Percentiles rank a stretch among this genome's conserved stretches.
phyloP scores from a whole-genome alignment of 129 eudicot genomes.

The Helianthus annuus region DNA sequence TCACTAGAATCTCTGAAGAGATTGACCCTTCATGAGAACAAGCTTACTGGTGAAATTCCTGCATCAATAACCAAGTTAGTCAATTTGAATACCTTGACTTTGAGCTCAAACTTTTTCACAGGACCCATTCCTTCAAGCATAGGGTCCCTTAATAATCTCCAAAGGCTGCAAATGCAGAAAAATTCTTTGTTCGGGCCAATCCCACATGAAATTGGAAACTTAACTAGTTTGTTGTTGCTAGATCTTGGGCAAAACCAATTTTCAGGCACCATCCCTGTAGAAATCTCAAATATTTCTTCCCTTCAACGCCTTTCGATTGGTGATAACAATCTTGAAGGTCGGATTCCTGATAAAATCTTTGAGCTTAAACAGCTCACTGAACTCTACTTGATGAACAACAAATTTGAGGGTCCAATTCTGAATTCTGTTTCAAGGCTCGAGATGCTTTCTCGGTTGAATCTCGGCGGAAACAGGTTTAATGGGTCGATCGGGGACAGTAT shows the following conservation, averaged over 20 bases:
- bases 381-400: slow-evolving; percentile 54
- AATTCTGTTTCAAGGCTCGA: slow-evolving; percentile 51
- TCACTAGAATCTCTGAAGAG: slow-evolving; percentile 44
- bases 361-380: slow-evolving; percentile 49
- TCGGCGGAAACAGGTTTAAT: slow-evolving; percentile 65
- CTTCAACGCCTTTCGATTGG: slow-evolving; percentile 61
- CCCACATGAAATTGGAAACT: slow-evolving; percentile 64
- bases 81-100: slow-evolving; percentile 50
- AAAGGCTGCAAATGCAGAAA: slow-evolving; percentile 24
- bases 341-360: slow-evolving; percentile 54
- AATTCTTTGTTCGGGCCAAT: slow-evolving; percentile 54
- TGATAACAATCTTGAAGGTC: slow-evolving; percentile 66
- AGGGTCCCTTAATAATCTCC: slow-evolving; percentile 59
- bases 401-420: slow-evolving; percentile 52
- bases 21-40: slow-evolving; percentile 64
- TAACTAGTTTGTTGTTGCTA: slow-evolving; percentile 45
- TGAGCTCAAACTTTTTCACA: slow-evolving; percentile 50
- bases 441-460: slow-evolving; percentile 53
- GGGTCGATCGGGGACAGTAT: slow-evolving; percentile 56
- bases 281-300: slow-evolving; percentile 53
- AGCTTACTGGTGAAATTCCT: slow-evolving; percentile 37
- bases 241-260: slow-evolving; percentile 44
- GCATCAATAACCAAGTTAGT: slow-evolving; percentile 46
- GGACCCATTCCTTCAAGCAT: slow-evolving; percentile 69
- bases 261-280: slow-evolving; percentile 61